Percentiles rank a stretch among this genome's conserved stretches.
These are phyloP conservation scores for Lepraria neglecta DNA, from an alignment of 495 filamentous ascomycete species.

Conservation along the genomic window DNA sequence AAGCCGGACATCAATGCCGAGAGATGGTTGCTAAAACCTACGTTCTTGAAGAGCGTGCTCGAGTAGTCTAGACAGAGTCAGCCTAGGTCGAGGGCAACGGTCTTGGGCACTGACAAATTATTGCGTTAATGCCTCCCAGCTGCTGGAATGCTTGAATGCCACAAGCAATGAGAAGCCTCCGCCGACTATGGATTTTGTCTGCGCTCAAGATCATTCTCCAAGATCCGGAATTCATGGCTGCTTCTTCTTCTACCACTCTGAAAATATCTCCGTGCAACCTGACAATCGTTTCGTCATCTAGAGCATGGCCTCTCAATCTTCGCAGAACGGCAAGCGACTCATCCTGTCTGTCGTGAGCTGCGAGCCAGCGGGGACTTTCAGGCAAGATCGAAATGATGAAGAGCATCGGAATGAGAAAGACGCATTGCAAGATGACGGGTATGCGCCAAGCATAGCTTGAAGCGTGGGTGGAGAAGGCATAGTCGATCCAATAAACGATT, in stretches of 20 bases:
- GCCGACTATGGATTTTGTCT: conserved; percentile 29
- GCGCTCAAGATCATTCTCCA: conserved; percentile 31
- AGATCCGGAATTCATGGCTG: conserved; percentile 24
- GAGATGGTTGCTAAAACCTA: conserved; percentile 26
- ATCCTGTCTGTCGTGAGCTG: conserved; percentile 35
- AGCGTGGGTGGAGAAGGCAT: conserved; percentile 37
- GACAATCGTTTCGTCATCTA: conserved; percentile 25
- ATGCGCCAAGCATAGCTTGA: conserved; percentile 36
- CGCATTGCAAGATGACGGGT: conserved; percentile 37
- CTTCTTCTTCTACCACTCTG: conserved; percentile 25
- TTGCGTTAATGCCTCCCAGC: conserved; percentile 33
- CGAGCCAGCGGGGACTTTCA: conserved; percentile 44
- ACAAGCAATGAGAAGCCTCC: conserved; percentile 30
- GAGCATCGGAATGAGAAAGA: conserved; percentile 35
- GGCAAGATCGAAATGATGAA: conserved; percentile 33
- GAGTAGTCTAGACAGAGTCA: conserved; percentile 23
- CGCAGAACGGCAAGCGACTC: conserved; percentile 37
- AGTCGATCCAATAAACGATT: conserved; percentile 47
- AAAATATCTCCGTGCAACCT: conserved; percentile 28
- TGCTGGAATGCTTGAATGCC: conserved; percentile 36
- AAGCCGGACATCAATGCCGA: conserved; percentile 31
- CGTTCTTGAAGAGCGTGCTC: conserved; percentile 24
- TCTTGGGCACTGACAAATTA: conserved; percentile 22
- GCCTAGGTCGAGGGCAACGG: not conserved
- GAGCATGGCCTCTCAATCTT: conserved; percentile 27